Base-by-base conservation (phyloP, 257 asterid genomes). In the Galeopsis tetrahit region DNA sequence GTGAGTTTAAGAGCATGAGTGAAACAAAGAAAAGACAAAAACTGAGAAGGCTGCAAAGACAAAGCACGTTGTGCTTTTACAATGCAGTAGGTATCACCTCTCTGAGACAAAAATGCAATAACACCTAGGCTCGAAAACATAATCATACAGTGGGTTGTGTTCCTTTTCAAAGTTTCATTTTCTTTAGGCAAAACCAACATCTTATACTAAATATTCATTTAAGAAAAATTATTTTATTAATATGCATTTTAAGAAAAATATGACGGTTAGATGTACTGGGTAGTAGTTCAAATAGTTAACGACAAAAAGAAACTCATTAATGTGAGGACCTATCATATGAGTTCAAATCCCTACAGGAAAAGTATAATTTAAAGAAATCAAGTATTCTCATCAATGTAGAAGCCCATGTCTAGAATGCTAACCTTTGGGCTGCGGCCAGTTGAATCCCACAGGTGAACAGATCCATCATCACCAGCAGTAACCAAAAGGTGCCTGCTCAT, bases 401-500 rank as follows among this genome's bases (percentile, higher is more conserved):
- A 28, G 28, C 63, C 10, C 58, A 57, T 69, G 52, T 46, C 68
- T 53, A 39, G 44, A 73, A 38, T 28, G 70, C 85, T 68, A 73
- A 92, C 98, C 97, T 90, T 92, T 65, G 97, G 98, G 83, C 79
- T 85, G 81, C 99, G 97, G 68, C 92, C 87, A 74, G 99, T 92
- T 65, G 98, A 86, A 86, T 95, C 99, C 99, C 99, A 95, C 75
- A 88, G 83, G 80, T 95, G 99, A 73, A 95, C 67, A 53, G 99
- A 92, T 60, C 98, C 98, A 86, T 95, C 99, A 85, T 92, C 99
- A 75, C 99, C 98, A 74, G 98, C 96, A 43, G 96, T 95, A 69
- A 87, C 99, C 89, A 92, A 86, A 71, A 87, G 93, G 85, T 95
- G 98, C 86, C 97, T 83, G 82, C 99, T 95, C 82, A 84, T 87